Evolutionary conservation across 1,284 basidiomycete species (phyloP).

Genomic region (Cryptococcus sp.): DNA sequence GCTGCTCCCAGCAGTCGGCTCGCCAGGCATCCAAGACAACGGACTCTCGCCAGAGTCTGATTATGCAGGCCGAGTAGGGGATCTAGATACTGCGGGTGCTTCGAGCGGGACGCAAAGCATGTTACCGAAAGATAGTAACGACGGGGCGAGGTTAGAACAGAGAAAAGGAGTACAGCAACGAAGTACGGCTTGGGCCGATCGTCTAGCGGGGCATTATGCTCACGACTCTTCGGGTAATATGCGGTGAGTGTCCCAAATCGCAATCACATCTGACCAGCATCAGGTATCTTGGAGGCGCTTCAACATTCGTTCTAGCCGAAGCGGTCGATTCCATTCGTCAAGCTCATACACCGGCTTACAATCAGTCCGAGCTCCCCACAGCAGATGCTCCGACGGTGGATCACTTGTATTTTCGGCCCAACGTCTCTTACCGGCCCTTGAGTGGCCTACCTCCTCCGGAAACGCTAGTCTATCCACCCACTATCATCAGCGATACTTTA

Average conservation of each 20-base stretch:
- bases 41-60: too few relatives aligned
- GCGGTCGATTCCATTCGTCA: conserved; percentile 14
- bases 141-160: not conserved
- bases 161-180: not conserved
- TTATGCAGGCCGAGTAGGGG: too few relatives aligned
- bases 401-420: conserved; percentile 16
- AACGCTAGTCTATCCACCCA: conserved; percentile 12
- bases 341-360: not conserved
- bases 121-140: not conserved
- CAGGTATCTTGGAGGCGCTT: conserved; percentile 14
- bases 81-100: too few relatives aligned
- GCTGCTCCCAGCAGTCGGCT: too few relatives aligned
- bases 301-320: conserved; percentile 16
- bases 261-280: not conserved
- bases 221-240: conserved; percentile 12
- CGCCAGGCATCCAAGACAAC: too few relatives aligned
- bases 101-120: too few relatives aligned
- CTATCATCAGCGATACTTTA: conserved; percentile 11
- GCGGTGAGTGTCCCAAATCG: conserved; percentile 8
- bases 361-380: not conserved
- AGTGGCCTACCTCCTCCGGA: conserved; percentile 7
- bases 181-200: conserved; percentile 13
- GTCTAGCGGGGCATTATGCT: conserved; percentile 13
- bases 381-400: conserved; percentile 5
- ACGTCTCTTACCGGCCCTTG: conserved; percentile 11